Conservation (phyloP, 2,329 filamentous ascomycete genomes). For the Mariannaea elegans region DNA sequence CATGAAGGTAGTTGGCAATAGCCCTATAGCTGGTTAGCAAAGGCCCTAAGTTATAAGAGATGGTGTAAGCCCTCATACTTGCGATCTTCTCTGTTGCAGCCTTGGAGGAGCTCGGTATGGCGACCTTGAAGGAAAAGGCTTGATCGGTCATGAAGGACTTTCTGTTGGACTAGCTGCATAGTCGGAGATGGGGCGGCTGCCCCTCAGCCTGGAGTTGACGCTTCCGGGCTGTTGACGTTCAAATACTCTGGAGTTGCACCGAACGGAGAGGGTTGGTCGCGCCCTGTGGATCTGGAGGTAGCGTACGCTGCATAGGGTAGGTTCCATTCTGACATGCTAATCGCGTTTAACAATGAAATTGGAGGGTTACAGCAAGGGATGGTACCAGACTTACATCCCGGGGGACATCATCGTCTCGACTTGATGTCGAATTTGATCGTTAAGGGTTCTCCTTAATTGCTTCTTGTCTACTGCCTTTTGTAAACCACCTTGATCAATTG, state of each 20-base stretch:
- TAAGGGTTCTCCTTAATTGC: slow-evolving; percentile 12
- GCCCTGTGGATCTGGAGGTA: background rate
- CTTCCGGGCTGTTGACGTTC: slow-evolving; percentile 12
- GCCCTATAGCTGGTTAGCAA: background rate
- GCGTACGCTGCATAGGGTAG: slow-evolving; percentile 25
- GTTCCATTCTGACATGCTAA: slow-evolving; percentile 14
- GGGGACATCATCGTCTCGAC: background rate
- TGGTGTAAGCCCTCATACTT: background rate
- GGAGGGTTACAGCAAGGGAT: background rate
- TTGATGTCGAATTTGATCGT: background rate
- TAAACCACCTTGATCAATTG: background rate
- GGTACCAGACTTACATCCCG: slow-evolving; percentile 20
- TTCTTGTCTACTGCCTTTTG: background rate
- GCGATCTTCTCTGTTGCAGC: slow-evolving; percentile 16
- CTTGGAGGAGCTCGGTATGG: slow-evolving; percentile 4
- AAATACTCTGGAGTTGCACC: slow-evolving; percentile 18
- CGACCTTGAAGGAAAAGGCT: slow-evolving; percentile 23
- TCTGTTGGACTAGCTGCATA: slow-evolving; percentile 17
- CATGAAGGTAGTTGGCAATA: slow-evolving; percentile 25
- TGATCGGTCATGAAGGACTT: background rate
- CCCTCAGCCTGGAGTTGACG: background rate
- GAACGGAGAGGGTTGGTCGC: slow-evolving; percentile 13
- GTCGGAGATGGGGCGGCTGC: slow-evolving; percentile 15
- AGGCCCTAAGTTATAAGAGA: background rate
- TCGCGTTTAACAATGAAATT: background rate